phyloP scores from a whole-genome alignment of 257 asterid species.

The Nicotiana undulata region DNA sequence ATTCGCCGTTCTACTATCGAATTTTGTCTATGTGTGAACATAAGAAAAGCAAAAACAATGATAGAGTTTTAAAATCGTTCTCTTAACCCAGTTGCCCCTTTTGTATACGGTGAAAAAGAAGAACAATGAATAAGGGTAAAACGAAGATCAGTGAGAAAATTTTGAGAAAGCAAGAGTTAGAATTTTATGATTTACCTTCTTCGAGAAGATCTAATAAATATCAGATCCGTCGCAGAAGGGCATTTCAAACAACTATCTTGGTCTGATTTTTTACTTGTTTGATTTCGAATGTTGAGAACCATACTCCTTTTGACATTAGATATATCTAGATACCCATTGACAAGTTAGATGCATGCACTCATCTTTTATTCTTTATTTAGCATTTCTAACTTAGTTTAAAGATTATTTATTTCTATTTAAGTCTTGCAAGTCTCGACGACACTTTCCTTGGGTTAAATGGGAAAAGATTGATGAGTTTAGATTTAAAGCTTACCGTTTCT shows the following conservation, averaged over 20 bases:
- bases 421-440: neutral
- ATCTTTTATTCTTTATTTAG: neutral
- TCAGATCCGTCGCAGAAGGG: constrained; percentile 1
- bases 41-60: neutral
- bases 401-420: neutral
- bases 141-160: neutral
- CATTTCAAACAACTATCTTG: neutral
- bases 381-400: neutral
- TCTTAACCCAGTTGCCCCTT: neutral
- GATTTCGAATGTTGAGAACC: neutral
- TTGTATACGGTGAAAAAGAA: neutral
- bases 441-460: neutral
- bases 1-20: neutral
- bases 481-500: neutral
- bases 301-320: neutral
- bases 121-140: neutral
- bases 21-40: neutral
- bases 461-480: neutral
- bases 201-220: neutral
- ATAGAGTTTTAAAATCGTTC: neutral
- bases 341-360: neutral
- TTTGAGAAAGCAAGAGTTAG: neutral
- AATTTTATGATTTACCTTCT: neutral
- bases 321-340: neutral
- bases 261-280: neutral